A percentile compares a stretch with the other conserved stretches of the same genome.
Evolutionary conservation across 306 rosid genomes (phyloP).

Genomic region (Carpinus fangiana): DNA sequence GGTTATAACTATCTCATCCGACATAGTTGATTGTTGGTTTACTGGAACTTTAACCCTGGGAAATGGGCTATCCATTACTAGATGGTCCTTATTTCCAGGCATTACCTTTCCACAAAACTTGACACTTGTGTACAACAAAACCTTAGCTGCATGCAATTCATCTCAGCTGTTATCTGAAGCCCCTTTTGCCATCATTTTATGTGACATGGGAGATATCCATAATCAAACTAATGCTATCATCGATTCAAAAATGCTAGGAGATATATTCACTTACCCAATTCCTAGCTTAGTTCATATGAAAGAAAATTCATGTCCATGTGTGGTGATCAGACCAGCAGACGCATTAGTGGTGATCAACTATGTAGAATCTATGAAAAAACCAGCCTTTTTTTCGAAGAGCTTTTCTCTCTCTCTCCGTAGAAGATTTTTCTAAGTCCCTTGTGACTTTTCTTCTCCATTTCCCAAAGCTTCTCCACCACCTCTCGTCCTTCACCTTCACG

Average conservation of each 20-base stretch:
- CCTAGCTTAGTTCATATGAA: background rate
- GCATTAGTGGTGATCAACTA: background rate
- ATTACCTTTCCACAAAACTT: background rate
- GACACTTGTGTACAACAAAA: background rate
- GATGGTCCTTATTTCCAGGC: conserved; percentile 1
- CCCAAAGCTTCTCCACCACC: no score
- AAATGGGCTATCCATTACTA: background rate
- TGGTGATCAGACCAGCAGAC: background rate
- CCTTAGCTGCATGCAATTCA: background rate
- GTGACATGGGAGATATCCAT: background rate
- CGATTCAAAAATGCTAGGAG: background rate
- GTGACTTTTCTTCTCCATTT: no score
- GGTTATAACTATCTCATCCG: conserved; percentile 22
- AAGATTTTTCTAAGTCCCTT: no score
- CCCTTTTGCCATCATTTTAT: background rate
- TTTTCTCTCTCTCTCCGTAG: no score
- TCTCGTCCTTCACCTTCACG: no score
- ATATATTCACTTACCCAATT: background rate
- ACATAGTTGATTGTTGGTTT: background rate
- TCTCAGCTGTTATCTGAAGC: no score
- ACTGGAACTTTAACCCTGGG: background rate
- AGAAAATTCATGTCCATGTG: background rate
- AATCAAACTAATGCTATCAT: background rate
- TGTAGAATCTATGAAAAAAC: no score
- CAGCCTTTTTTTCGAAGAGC: no score